Evolutionary conservation across 495 filamentous ascomycete genomes (phyloP).

Genomic region (Neurospora cerealis): DNA sequence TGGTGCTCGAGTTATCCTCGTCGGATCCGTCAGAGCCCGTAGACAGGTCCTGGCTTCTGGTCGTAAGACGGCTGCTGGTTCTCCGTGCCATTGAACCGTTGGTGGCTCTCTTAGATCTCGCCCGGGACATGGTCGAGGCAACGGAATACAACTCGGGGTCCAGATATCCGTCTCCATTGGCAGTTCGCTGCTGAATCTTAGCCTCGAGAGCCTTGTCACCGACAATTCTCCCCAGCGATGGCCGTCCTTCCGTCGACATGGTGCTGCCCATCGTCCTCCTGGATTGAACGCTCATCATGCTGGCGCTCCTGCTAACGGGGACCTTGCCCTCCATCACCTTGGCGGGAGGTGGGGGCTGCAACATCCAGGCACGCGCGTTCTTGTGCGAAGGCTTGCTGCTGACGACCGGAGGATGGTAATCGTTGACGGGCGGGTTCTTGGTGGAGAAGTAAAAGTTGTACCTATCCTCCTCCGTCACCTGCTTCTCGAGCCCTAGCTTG

Average conservation of each 20-base stretch:
- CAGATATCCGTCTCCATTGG: slow-evolving; percentile 20
- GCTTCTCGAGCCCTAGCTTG: slow-evolving; percentile 30
- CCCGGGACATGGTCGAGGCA: slow-evolving; percentile 10
- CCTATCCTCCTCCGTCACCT: slow-evolving; percentile 33
- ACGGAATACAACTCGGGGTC: slow-evolving; percentile 17
- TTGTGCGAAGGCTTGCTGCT: slow-evolving; percentile 57
- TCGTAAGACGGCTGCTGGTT: slow-evolving; percentile 20
- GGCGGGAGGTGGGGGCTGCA: slow-evolving; percentile 76
- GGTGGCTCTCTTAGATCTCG: slow-evolving; percentile 14
- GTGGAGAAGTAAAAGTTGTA: slow-evolving; percentile 51
- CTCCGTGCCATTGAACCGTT: slow-evolving; percentile 16
- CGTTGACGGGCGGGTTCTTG: slow-evolving; percentile 73
- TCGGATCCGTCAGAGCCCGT: slow-evolving; percentile 26
- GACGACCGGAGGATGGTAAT: slow-evolving; percentile 78
- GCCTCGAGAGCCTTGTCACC: slow-evolving; percentile 31
- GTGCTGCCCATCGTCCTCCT: slow-evolving; percentile 10
- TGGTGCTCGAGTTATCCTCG: slow-evolving; percentile 6
- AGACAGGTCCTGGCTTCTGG: slow-evolving; percentile 26
- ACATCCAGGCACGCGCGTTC: slow-evolving; percentile 75
- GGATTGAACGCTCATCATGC: slow-evolving; percentile 24
- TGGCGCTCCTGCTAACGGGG: slow-evolving; percentile 41
- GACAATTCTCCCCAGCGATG: slow-evolving; percentile 18
- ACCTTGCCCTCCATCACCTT: slow-evolving; percentile 81
- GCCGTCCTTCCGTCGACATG: neutral
- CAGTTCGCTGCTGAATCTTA: slow-evolving; percentile 15